A percentile compares a stretch with the other conserved stretches of the same genome.
phyloP scores from a whole-genome alignment of 192 early-diverging fungal genomes.

The Entrophospora sp. region DNA sequence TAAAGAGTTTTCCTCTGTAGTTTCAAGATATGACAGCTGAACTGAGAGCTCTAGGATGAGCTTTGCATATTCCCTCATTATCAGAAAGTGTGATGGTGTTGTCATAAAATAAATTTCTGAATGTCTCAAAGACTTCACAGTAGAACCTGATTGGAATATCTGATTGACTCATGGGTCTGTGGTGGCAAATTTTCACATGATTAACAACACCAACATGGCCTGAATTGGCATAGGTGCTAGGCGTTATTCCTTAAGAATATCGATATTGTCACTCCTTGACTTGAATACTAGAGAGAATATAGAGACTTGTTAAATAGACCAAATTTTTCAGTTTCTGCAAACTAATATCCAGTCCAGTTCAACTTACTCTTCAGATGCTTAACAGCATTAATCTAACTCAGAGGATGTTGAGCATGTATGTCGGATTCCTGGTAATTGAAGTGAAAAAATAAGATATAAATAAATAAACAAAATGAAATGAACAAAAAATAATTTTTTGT shows the following conservation, averaged over 20 bases:
- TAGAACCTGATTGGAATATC: conserved; percentile 13
- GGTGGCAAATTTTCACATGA: background rate
- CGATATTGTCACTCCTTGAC: background rate
- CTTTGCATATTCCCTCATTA: too few species aligned
- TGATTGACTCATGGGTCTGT: conserved; percentile 1
- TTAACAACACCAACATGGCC: background rate
- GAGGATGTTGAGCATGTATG: too few species aligned
- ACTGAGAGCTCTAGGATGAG: too few species aligned
- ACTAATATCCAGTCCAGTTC: background rate
- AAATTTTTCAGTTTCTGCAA: background rate
- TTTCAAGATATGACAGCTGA: too few species aligned
- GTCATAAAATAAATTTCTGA: too few species aligned
- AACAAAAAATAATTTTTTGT: too few species aligned
- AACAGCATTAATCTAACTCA: background rate
- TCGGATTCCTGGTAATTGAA: too few species aligned
- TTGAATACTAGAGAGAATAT: background rate
- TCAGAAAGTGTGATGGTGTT: too few species aligned
- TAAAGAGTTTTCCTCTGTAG: too few species aligned
- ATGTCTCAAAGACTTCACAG: conserved; percentile 7
- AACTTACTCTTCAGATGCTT: background rate
- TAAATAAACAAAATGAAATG: too few species aligned
- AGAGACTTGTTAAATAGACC: background rate
- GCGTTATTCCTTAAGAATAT: background rate
- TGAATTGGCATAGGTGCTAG: background rate
- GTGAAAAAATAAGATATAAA: too few species aligned